These are phyloP conservation scores for Ophiostoma novo-ulmi DNA, from an alignment of 2,329 filamentous ascomycete genomes.

Conservation along the genomic window DNA sequence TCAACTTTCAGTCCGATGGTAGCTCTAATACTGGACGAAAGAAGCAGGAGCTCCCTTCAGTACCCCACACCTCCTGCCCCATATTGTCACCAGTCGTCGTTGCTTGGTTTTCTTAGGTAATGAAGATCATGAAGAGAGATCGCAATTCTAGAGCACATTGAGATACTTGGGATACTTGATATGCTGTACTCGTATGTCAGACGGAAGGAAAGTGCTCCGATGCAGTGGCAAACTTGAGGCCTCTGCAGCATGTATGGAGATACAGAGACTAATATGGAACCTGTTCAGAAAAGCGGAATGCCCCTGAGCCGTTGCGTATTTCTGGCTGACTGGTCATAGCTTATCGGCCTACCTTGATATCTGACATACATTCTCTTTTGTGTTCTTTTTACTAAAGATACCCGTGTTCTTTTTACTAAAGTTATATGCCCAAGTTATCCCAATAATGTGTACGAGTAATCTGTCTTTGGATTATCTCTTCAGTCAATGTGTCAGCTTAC, in stretches of 20 bases:
- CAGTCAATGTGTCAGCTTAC: background rate
- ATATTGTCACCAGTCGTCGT: background rate
- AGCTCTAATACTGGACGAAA: background rate
- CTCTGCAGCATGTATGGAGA: background rate
- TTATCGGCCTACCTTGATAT: background rate
- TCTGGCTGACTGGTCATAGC: slow-evolving; percentile 6
- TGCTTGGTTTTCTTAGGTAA: background rate
- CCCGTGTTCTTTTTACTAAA: too few species aligned
- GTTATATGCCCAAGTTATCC: too few species aligned
- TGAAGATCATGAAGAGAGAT: background rate
- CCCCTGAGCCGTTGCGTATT: slow-evolving; percentile 14
- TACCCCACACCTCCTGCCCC: background rate
- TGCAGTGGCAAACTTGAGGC: background rate
- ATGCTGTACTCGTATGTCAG: background rate
- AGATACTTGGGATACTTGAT: background rate
- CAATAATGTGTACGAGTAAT: too few species aligned
- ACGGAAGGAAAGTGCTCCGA: background rate
- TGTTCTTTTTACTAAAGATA: background rate
- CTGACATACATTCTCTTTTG: background rate
- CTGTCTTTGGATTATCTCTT: background rate
- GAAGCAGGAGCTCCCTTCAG: background rate
- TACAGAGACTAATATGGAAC: background rate
- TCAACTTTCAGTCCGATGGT: background rate
- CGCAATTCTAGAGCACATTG: background rate
- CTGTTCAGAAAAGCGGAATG: slow-evolving; percentile 9